Base-by-base conservation (phyloP, 495 filamentous ascomycete species). In the Glonium stellatum region DNA sequence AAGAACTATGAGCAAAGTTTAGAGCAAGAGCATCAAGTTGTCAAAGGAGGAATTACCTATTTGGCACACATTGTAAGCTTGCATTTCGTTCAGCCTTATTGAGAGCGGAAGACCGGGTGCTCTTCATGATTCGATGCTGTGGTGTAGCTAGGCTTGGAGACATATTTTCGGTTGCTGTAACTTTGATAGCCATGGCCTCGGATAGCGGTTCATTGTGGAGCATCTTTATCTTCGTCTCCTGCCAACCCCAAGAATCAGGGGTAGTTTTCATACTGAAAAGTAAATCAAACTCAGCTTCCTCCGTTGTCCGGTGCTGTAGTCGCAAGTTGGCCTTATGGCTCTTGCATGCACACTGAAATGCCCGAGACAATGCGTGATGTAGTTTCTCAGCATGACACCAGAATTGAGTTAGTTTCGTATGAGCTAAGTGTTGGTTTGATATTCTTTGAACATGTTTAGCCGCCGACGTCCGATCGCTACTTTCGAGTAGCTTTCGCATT, bases 161-260 rank as follows among this genome's bases (percentile, higher is more conserved):
- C 6, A 21, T 57, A 52, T n/a, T 5, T 1, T n/a, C 6, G 9
- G 41, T 6, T 46, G 5, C 19, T 34, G n/a, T n/a, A 1, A 19
- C 36, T 9, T 19, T n/a, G 37, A 56, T 35, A 1, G n/a, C 31
- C n/a, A 55, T 27, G 9, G 36, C 25, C 10, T 31, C 10, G 35
- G 8, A 6, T 36, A n/a, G n/a, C 13, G 34, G 9, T 22, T 42
- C 42, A 4, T 57, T 39, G 13, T 60, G 42, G 15, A 66, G 18
- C 48, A 67, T 55, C 21, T 60, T 65, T 31, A 71, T 66, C 25
- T 58, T 68, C n/a, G 67, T 64, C 39, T 60, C 58, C 57, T 64
- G 61, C 62, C 63, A 69, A 0, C 35, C 51, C 58, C 62, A 67
- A 27, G 5, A 5, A 19, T 8, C 51, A 5, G 67, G 48, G 35